phyloP scores from a whole-genome alignment of 768 basidiomycete species.

The Russula sp. region DNA sequence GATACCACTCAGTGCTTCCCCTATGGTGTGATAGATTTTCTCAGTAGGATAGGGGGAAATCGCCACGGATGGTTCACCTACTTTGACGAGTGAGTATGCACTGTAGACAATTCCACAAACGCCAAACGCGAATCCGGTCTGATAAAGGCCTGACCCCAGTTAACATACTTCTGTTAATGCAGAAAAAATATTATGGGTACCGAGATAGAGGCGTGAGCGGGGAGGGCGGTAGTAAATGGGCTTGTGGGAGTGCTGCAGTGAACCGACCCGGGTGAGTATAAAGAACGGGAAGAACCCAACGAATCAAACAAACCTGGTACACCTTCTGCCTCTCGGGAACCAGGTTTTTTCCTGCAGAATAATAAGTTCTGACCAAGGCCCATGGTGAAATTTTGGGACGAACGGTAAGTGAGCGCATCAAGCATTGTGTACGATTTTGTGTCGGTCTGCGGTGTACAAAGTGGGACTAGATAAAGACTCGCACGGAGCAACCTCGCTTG shows the following conservation, averaged over 20 bases:
- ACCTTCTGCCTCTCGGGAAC: slow-evolving; percentile 58
- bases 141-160: slow-evolving; percentile 42
- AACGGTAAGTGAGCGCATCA: slow-evolving; percentile 60
- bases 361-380: not conserved
- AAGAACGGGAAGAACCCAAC: not conserved
- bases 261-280: not conserved
- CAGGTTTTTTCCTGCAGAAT: slow-evolving; percentile 50
- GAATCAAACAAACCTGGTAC: slow-evolving; percentile 48
- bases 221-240: slow-evolving; percentile 56
- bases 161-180: not conserved
- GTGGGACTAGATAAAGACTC: not conserved
- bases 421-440: slow-evolving; percentile 34
- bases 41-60: not conserved
- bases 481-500: not conserved
- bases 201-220: slow-evolving; percentile 55
- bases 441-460: not conserved
- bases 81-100: slow-evolving; percentile 39
- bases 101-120: slow-evolving; percentile 48
- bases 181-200: slow-evolving; percentile 35
- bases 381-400: slow-evolving; percentile 22
- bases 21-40: not conserved
- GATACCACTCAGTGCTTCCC: slow-evolving; percentile 6
- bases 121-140: slow-evolving; percentile 45
- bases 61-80: slow-evolving; percentile 15
- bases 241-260: slow-evolving; percentile 33